Evolutionary conservation across 2,329 filamentous ascomycete species (phyloP), one percentile per base, ranked within the genome.

Genomic region (Ophiostoma fasciatum): DNA sequence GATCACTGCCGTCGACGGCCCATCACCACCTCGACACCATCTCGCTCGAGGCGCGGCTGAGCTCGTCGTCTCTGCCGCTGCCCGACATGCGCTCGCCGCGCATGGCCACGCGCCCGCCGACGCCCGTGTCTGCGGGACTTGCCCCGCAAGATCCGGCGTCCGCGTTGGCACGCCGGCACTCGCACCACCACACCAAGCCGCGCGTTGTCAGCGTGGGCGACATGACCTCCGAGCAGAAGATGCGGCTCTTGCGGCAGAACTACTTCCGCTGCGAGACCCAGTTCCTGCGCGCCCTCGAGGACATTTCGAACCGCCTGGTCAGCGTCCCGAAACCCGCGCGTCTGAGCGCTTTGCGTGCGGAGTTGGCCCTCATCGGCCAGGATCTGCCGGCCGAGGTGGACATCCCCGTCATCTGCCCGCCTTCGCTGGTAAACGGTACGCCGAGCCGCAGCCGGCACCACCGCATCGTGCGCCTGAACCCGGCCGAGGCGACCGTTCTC

Each of bases 341-440:
- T 22, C 66, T 90, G 47, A 90, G 82, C 54, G 82, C 83, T 28
- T 61, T 90, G 31, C 71, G 82, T 39, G 83, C 82, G 3, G 82
- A 90, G 56, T 64, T 90, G 41, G 82, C 81, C 12, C 63, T 90
- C 25, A 82, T 90, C 43, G 78, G 77, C 3, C 80, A 83, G 49
- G 82, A 90, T 50, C 59, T 90, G 30, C 82, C 82, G 1, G 79
- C 82, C 4, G 82, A 90, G 55, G 76, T 90, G 13, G 82, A 90
- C 48, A 81, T 90, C 37, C 82, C 82, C 0, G 67, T 85, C 8
- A 82, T 90, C 37, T 87, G 80, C 46, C 82, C 82, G 13, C 78
- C 81, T 1, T 77, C 75, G 0, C 57, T 88, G 33, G 68, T 79
- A 10, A 71, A 82, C 54, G 80, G 82, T 17, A 69, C 73, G n/a